A percentile compares a stretch with the other conserved stretches of the same genome.
Conservation (phyloP, 352 stramenopile species). For the Stramenopiles sp. region DNA sequence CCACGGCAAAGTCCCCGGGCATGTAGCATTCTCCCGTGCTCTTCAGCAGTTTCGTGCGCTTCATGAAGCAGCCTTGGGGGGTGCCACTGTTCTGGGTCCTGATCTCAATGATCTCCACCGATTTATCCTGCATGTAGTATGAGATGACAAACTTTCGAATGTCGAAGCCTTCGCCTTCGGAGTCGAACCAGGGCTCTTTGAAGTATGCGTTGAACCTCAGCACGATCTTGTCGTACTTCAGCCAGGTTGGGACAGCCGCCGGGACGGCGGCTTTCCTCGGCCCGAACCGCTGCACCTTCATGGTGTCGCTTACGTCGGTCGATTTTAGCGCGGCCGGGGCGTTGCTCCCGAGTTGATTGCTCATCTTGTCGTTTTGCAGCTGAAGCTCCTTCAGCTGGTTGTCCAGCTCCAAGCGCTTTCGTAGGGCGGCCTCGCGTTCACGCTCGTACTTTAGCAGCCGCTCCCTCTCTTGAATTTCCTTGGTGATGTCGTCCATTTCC, state of each 20-base stretch:
- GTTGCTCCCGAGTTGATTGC: neutral
- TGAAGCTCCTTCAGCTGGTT: neutral
- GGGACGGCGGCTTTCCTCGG: neutral
- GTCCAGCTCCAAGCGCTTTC: neutral
- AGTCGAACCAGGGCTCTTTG: conserved; percentile 48
- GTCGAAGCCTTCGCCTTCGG: conserved; percentile 44
- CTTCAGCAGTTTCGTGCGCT: conserved; percentile 40
- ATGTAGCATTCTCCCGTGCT: conserved; percentile 30
- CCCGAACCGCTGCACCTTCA: neutral
- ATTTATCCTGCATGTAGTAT: conserved; percentile 49
- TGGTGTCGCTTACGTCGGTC: neutral
- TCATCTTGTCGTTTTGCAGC: neutral
- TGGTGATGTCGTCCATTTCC: neutral
- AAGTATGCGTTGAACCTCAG: conserved; percentile 62
- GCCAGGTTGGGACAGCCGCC: neutral
- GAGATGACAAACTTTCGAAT: conserved; percentile 48
- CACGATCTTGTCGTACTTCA: conserved; percentile 24
- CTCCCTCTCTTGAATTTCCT: neutral
- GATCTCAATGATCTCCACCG: conserved; percentile 61
- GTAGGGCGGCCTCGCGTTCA: neutral
- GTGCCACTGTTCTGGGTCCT: conserved; percentile 54
- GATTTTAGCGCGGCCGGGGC: neutral
- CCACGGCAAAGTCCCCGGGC: conserved; percentile 33
- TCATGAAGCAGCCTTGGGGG: conserved; percentile 56
- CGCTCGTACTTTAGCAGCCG: neutral